A percentile compares a stretch with the other conserved stretches of the same genome.
phyloP scores from a whole-genome alignment of 257 asterid genomes.

The Jacaranda copaia region DNA sequence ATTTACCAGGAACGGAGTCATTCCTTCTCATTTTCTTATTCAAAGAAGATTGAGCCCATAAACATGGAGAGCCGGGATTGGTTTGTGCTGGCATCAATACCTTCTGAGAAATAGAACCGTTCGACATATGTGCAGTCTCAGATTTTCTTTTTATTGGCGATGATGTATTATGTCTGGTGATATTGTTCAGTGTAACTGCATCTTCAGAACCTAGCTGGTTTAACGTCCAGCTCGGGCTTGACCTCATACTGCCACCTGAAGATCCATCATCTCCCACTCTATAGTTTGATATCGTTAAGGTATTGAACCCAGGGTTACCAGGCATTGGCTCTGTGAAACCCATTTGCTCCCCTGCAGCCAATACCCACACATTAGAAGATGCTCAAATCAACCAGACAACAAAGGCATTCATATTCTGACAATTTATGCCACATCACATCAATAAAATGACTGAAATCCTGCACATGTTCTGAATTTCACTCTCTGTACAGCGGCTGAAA shows the following conservation, averaged over 20 bases:
- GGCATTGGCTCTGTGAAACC: slow-evolving; percentile 45
- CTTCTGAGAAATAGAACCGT: slow-evolving; percentile 49
- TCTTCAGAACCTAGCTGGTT: slow-evolving; percentile 41
- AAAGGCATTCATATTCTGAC: no score
- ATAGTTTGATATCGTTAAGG: slow-evolving; percentile 38
- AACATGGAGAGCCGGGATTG: slow-evolving; percentile 45
- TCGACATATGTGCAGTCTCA: slow-evolving; percentile 49
- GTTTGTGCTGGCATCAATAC: slow-evolving; percentile 48
- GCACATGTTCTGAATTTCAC: no score
- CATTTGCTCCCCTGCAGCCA: slow-evolving; percentile 40
- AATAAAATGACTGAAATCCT: no score
- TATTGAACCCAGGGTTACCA: slow-evolving; percentile 42
- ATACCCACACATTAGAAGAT: no score
- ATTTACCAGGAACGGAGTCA: slow-evolving; percentile 63
- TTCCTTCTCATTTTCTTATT: slow-evolving; percentile 63
- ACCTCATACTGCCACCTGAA: slow-evolving; percentile 39
- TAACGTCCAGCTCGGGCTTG: slow-evolving; percentile 46
- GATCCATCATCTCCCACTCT: slow-evolving; percentile 41
- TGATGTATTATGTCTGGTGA: slow-evolving; percentile 49
- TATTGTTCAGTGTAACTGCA: slow-evolving; percentile 36
- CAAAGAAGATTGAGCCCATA: slow-evolving; percentile 38
- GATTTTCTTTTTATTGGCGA: slow-evolving; percentile 80
- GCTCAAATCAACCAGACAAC: no score
- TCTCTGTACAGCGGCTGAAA: no score
- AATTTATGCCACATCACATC: no score